These are phyloP conservation scores for Cryptococcus depauperatus DNA, from an alignment of 1,284 basidiomycete genomes.

Conservation along the genomic window DNA sequence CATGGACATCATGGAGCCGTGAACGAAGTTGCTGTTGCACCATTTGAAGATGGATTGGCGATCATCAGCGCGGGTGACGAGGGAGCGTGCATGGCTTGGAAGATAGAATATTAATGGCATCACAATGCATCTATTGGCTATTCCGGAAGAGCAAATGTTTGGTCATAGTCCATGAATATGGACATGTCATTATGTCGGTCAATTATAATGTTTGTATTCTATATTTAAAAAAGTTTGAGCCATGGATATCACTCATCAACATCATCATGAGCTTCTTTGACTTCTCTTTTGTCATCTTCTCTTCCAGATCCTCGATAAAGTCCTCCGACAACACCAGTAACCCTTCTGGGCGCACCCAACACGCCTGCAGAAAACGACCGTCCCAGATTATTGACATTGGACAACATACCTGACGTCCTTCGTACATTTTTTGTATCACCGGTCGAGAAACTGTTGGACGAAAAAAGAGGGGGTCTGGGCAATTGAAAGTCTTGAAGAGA, in stretches of 20 bases:
- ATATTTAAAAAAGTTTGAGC: too few species aligned
- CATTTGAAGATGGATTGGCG: slow-evolving; percentile 18
- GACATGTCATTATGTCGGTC: too few species aligned
- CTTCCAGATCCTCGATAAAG: slow-evolving; percentile 9
- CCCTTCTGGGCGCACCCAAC: slow-evolving; percentile 28
- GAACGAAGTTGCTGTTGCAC: slow-evolving; percentile 62
- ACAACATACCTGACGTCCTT: slow-evolving; percentile 11
- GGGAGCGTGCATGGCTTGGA: slow-evolving; percentile 65
- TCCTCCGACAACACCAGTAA: slow-evolving; percentile 19
- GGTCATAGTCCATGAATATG: too few species aligned
- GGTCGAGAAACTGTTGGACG: not conserved
- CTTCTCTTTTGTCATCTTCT: not conserved
- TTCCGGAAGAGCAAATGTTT: too few species aligned
- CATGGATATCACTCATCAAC: slow-evolving; percentile 1
- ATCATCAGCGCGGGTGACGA: slow-evolving; percentile 80
- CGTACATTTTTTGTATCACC: not conserved
- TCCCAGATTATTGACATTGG: slow-evolving; percentile 24
- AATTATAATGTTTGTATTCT: too few species aligned
- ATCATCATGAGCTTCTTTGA: not conserved
- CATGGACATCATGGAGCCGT: slow-evolving; percentile 76
- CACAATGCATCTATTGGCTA: not conserved
- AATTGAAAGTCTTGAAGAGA: slow-evolving; percentile 2
- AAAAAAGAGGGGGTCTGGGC: not conserved
- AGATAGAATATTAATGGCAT: slow-evolving; percentile 17
- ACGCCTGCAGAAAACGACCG: slow-evolving; percentile 27